Conservation (phyloP, 2,329 filamentous ascomycete species). For the Cercospora sp. region DNA sequence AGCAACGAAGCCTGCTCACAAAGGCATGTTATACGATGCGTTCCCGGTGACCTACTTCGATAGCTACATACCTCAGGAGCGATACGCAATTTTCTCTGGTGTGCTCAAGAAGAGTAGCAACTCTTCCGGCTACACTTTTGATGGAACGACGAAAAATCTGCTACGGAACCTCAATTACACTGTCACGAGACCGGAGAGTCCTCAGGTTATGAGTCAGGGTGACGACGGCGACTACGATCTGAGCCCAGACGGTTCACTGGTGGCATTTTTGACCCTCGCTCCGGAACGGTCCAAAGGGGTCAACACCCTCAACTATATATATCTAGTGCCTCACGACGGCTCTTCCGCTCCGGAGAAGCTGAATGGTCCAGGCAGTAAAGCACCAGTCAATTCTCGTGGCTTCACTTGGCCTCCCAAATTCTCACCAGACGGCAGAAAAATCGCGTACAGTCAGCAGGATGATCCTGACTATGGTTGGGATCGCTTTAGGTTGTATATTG, state of each 20-base stretch:
- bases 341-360: constrained; percentile 28
- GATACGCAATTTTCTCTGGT: constrained; percentile 53
- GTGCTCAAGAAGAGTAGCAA: constrained; percentile 38
- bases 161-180: constrained; percentile 29
- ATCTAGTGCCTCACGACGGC: constrained; percentile 33
- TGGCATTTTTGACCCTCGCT: constrained; percentile 32
- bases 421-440: constrained; percentile 29
- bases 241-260: constrained; percentile 30
- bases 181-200: constrained; percentile 30
- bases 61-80: constrained; percentile 51
- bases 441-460: constrained; percentile 32
- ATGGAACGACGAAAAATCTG: constrained; percentile 29
- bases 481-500: constrained; percentile 30
- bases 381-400: constrained; percentile 28
- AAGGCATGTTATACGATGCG: constrained; percentile 52
- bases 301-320: constrained; percentile 31
- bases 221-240: constrained; percentile 30
- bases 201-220: not conserved
- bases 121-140: constrained; percentile 21
- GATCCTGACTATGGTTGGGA: constrained; percentile 31
- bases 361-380: constrained; percentile 32
- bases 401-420: constrained; percentile 27
- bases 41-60: constrained; percentile 59
- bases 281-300: constrained; percentile 32
- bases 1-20: constrained; percentile 48